Percentiles rank a stretch among this genome's conserved stretches.
These are phyloP conservation scores for Acanthamoeba royreba DNA, from an alignment of 208 protist genomes.

Conservation along the genomic window DNA sequence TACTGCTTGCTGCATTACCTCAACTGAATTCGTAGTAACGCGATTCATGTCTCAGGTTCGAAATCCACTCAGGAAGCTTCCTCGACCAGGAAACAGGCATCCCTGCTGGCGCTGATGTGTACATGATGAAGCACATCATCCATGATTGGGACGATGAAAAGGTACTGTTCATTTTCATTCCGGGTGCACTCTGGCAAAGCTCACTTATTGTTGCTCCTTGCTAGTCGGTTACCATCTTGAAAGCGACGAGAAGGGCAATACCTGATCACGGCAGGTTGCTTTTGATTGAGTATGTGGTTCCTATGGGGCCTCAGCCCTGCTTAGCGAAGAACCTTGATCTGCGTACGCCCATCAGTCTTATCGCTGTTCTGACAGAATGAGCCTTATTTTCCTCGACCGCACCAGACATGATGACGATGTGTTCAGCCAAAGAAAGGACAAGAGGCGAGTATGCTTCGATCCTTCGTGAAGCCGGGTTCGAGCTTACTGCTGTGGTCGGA, in stretches of 20 bases:
- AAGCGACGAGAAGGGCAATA: not conserved
- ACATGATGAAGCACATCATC: not conserved
- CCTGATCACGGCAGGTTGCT: not conserved
- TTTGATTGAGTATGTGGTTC: not conserved
- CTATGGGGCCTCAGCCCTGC: not conserved
- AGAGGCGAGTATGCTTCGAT: not conserved
- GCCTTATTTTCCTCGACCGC: not conserved
- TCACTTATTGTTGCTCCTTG: too few species aligned
- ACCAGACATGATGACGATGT: not conserved
- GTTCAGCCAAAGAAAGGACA: not conserved
- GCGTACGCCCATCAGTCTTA: not conserved
- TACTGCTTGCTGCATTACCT: too few species aligned
- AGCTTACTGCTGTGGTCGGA: not conserved
- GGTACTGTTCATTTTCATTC: not conserved
- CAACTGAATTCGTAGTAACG: too few species aligned
- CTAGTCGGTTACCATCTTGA: not conserved
- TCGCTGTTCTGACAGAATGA: not conserved
- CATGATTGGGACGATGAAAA: not conserved
- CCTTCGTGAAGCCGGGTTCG: not conserved
- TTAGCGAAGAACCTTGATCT: not conserved
- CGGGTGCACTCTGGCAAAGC: not conserved
- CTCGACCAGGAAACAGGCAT: not conserved
- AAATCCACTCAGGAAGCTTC: not conserved
- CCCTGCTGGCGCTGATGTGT: not conserved
- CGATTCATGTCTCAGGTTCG: too few species aligned